phyloP scores from a whole-genome alignment of 2,329 filamentous ascomycete genomes.

The Arthrobotrys megalospora region DNA sequence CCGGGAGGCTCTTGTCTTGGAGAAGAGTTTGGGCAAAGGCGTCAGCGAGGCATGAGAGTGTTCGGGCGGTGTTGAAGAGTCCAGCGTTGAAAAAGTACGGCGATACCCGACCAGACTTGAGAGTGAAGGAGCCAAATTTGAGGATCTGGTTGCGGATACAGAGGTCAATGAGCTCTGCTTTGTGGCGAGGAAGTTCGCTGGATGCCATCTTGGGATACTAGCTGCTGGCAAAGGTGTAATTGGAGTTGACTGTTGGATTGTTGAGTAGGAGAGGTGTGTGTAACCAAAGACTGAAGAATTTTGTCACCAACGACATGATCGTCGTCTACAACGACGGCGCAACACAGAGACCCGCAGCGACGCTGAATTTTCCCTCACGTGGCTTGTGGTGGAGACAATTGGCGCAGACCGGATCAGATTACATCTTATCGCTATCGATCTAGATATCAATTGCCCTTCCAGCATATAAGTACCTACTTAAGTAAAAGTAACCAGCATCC shows the following conservation, averaged over 20 bases:
- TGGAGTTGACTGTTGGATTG: constrained; percentile 14
- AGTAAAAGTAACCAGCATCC: too few relatives aligned
- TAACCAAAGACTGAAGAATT: constrained; percentile 19
- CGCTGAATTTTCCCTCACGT: constrained; percentile 12
- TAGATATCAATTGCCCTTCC: constrained; percentile 20
- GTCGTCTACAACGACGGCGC: constrained; percentile 17
- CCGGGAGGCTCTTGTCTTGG: constrained; percentile 66
- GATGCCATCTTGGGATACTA: constrained; percentile 31
- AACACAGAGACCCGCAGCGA: constrained; percentile 15
- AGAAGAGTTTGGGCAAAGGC: constrained; percentile 82
- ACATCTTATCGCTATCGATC: constrained; percentile 23
- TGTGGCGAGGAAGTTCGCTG: constrained; percentile 74
- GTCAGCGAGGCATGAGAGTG: constrained; percentile 82
- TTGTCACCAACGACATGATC: constrained; percentile 3
- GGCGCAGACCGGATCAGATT: constrained; percentile 22
- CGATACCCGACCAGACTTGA: constrained; percentile 92
- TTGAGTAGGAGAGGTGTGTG: constrained; percentile 1
- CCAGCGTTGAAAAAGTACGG: constrained; percentile 99
- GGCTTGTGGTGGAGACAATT: constrained; percentile 15
- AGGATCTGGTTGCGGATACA: constrained; percentile 79
- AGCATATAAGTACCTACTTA: too few relatives aligned
- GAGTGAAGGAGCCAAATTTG: constrained; percentile 85
- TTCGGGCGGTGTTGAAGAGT: constrained; percentile 84
- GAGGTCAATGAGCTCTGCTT: constrained; percentile 79
- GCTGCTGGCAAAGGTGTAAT: neutral